Evolutionary conservation across 345 rosid species (phyloP).

Genomic region (Heritiera fomes): DNA sequence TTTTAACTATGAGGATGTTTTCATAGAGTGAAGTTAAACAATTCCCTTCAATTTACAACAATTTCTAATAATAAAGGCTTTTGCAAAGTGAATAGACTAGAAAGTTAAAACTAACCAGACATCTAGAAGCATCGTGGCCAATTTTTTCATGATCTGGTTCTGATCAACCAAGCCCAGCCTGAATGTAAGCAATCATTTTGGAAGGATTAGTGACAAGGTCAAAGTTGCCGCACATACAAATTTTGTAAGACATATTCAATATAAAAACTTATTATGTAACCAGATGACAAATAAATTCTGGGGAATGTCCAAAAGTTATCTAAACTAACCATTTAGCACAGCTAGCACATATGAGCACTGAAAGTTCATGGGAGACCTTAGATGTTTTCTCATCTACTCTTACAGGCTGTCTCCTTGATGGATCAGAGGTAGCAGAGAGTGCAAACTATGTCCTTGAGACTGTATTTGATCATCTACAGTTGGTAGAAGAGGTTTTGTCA

Average conservation of each 20-base stretch:
- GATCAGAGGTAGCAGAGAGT: constrained; percentile 46
- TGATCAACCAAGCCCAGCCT: too few species aligned
- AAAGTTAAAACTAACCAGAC: too few species aligned
- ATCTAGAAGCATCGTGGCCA: too few species aligned
- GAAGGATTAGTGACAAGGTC: too few species aligned
- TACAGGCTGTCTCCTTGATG: constrained; percentile 38
- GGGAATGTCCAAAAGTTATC: neutral
- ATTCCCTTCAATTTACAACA: too few species aligned
- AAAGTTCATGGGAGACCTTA: constrained; percentile 51
- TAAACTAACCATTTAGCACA: constrained; percentile 62
- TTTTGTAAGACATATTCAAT: too few species aligned
- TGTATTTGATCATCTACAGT: constrained; percentile 35
- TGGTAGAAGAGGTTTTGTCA: constrained; percentile 52
- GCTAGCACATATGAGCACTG: constrained; percentile 75
- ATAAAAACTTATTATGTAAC: neutral
- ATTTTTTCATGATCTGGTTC: too few species aligned
- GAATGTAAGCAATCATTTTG: too few species aligned
- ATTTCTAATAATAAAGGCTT: too few species aligned
- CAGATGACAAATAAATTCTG: neutral
- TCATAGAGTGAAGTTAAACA: neutral
- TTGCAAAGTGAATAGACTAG: too few species aligned
- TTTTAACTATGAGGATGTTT: neutral
- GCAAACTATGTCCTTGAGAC: constrained; percentile 46
- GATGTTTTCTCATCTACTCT: constrained; percentile 43
- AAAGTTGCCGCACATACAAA: too few species aligned